A percentile compares a stretch with the other conserved stretches of the same genome.
Conservation (phyloP, 305 asterid genomes). For the Plantago coronopus region DNA sequence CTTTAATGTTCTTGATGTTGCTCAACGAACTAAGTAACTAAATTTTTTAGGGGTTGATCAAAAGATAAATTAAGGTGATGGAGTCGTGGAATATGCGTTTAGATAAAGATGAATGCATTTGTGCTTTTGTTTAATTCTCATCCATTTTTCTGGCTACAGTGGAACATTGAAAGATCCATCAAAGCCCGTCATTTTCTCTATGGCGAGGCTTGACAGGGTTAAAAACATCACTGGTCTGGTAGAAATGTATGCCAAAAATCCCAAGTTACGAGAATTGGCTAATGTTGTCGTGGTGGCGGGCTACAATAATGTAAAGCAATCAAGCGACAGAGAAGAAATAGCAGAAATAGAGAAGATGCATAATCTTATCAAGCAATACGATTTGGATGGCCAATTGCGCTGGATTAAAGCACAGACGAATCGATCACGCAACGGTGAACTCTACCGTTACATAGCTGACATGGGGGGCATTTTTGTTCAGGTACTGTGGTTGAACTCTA, state of each 20-base stretch:
- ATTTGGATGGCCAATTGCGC: slow-evolving; percentile 65
- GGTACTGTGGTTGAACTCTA: slow-evolving; percentile 37
- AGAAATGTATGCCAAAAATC: slow-evolving; percentile 75
- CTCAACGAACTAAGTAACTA: no score
- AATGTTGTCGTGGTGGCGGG: slow-evolving; percentile 95
- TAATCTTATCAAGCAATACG: slow-evolving; percentile 57
- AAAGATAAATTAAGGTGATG: no score
- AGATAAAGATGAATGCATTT: not conserved
- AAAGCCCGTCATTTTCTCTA: slow-evolving; percentile 89
- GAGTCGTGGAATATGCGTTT: no score
- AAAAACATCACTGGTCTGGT: slow-evolving; percentile 91
- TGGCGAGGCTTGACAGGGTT: slow-evolving; percentile 97
- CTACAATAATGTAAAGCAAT: slow-evolving; percentile 62
- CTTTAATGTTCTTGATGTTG: no score
- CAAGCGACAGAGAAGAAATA: slow-evolving; percentile 90
- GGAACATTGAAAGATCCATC: slow-evolving; percentile 63
- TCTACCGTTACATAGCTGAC: slow-evolving; percentile 93
- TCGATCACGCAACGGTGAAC: slow-evolving; percentile 85
- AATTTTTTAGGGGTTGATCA: no score
- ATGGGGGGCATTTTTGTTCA: slow-evolving; percentile 85
- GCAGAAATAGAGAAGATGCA: slow-evolving; percentile 96
- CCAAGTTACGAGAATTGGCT: slow-evolving; percentile 63
- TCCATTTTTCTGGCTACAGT: slow-evolving; percentile 37
- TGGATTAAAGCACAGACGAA: slow-evolving; percentile 89
- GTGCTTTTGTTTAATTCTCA: not conserved